Evolutionary conservation across 441 rosid genomes (phyloP), one percentile per base, ranked within the genome.

Genomic region (Adansonia gregorii): DNA sequence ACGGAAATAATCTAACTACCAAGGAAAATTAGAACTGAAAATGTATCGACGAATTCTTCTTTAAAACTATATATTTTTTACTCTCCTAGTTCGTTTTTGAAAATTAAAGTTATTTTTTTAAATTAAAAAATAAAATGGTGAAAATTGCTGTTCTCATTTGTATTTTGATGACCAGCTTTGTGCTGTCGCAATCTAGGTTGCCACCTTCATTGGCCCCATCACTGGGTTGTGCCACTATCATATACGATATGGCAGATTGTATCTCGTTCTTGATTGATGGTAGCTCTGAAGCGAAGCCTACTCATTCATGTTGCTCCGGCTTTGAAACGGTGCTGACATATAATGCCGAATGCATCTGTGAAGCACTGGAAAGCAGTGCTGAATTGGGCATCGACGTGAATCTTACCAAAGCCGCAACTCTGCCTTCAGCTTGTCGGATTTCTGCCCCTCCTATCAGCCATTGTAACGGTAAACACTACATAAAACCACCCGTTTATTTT

Each of bases 171-270:
- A 3, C 6, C 5, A 35, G 20, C 10, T 4, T 61, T 2, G 5
- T 6, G 11, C 0, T 14, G 19, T 9, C 19, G 35, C 35, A 15
- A 6, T 6, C 19, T 3, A 5, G 15, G 41, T 8, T 35, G 3
- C 6, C 67, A 64, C 46, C 67, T 0, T 15, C 20, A 1, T 15
- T 8, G 7, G 41, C 48, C 22, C 48, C 48, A 64, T 64, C 48
- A 14, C 0, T 6, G 46, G 7, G 73, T 15, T 86, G 89, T 59
- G 11, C 61, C 0, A 19, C 22, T 0, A 22, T 84, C 10, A 69
- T 83, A 10, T 82, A 35, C 3, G 64, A 79, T 39, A 85, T 88
- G 92, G 15, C 54, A 0, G 83, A 81, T 48, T 87, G 92, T 68
- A 0, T 84, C 4, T 27, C 81, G 0, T 86, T 76, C 67, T 19